A percentile compares a stretch with the other conserved stretches of the same genome.
Evolutionary conservation across 2,329 filamentous ascomycete genomes (phyloP).

Genomic region (Paraphaeosphaeria minitans): DNA sequence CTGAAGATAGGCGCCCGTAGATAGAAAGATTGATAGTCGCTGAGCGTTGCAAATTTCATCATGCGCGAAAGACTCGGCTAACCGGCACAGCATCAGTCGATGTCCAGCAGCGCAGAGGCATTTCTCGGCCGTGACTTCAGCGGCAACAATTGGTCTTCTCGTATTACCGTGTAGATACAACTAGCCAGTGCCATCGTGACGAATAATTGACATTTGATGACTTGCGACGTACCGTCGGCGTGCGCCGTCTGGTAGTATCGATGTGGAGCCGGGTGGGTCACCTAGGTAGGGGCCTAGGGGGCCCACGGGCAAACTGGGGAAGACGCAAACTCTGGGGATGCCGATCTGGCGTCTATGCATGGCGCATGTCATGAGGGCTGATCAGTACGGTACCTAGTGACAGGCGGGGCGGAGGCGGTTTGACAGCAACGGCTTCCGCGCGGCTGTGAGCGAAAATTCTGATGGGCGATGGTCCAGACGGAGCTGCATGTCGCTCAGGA

Average conservation of each 20-base stretch:
- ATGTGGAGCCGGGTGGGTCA: not conserved
- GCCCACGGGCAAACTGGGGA: constrained; percentile 1
- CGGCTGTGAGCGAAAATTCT: not conserved
- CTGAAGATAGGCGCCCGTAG: not conserved
- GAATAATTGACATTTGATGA: not conserved
- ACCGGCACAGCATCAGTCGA: not conserved
- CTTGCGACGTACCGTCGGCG: not conserved
- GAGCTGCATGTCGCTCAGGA: no score
- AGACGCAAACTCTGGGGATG: not conserved
- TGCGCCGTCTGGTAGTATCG: not conserved
- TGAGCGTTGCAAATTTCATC: not conserved
- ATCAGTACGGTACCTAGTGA: no score
- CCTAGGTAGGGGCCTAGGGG: no score
- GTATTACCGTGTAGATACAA: not conserved
- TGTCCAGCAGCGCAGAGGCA: not conserved
- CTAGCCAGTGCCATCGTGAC: no score
- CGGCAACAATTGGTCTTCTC: not conserved
- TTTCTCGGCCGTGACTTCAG: not conserved
- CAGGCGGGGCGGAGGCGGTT: not conserved
- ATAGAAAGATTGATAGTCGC: no score
- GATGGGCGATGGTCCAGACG: not conserved
- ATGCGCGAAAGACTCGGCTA: not conserved
- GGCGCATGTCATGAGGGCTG: not conserved
- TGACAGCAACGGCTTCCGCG: not conserved
- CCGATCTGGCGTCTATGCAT: constrained; percentile 2